These are phyloP conservation scores for Clonostachys solani DNA, from an alignment of 2,329 filamentous ascomycete genomes.

Conservation along the genomic window DNA sequence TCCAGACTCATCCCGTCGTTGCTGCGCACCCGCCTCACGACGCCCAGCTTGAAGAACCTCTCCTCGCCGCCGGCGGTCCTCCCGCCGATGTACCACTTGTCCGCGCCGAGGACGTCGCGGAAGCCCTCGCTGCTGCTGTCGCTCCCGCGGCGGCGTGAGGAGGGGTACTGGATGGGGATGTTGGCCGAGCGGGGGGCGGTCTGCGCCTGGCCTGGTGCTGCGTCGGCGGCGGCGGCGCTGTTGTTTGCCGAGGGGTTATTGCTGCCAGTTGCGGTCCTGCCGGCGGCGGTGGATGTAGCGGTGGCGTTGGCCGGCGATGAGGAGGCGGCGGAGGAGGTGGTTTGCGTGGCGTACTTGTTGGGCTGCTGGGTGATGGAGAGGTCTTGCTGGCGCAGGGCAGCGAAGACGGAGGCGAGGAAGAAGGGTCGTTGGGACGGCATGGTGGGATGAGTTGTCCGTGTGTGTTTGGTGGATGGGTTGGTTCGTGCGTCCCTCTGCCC, in stretches of 20 bases:
- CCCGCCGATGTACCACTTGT: slow-evolving; percentile 81
- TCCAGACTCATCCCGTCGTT: slow-evolving; percentile 73
- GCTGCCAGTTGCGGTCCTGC: slow-evolving; percentile 9
- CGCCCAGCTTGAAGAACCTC: slow-evolving; percentile 75
- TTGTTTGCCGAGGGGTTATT: slow-evolving; percentile 2
- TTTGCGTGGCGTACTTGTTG: slow-evolving; percentile 18
- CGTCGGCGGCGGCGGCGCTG: slow-evolving; percentile 2
- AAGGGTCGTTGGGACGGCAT: slow-evolving; percentile 51
- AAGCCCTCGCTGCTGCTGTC: slow-evolving; percentile 76
- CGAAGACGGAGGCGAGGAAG: slow-evolving; percentile 53
- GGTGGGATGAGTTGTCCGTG: too few relatives aligned
- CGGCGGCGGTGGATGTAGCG: slow-evolving; percentile 1
- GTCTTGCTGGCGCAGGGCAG: slow-evolving; percentile 46
- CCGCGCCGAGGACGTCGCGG: slow-evolving; percentile 64
- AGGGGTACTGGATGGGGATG: slow-evolving; percentile 33
- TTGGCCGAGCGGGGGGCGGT: slow-evolving; percentile 8
- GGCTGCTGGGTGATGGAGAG: slow-evolving; percentile 20
- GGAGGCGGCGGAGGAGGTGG: slow-evolving; percentile 6
- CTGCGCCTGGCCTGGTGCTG: slow-evolving; percentile 4
- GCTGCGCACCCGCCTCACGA: slow-evolving; percentile 68
- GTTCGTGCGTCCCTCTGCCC: too few relatives aligned
- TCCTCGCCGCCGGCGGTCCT: slow-evolving; percentile 74
- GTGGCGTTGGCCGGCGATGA: slow-evolving; percentile 1
- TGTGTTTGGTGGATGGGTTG: too few relatives aligned
- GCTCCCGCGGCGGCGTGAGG: slow-evolving; percentile 56